Base-by-base conservation (phyloP, 768 basidiomycete genomes). In the Panaeolus cyanescens region DNA sequence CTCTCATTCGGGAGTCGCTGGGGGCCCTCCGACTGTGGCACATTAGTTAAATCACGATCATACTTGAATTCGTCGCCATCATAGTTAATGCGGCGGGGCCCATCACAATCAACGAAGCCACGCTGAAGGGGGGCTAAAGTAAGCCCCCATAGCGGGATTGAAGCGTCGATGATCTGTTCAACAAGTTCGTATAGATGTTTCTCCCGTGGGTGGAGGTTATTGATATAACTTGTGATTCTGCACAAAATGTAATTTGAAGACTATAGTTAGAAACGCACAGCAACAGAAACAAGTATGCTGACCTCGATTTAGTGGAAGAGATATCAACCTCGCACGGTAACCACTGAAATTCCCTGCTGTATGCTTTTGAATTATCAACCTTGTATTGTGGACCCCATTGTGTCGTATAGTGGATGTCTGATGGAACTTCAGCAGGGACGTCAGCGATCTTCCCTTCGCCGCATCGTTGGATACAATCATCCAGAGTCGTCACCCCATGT, bases 221-320 rank as follows among this genome's bases (percentile, higher is more conserved):
- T 81, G 69, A 81, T 80, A 64, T 82, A 81, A 13, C 72, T 74
- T 8, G 62, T 71, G 17, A 75, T 73, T 56, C 74, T 75, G n/a
- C 17, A 12, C 28, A 19, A 12, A 33, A 33, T 31, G n/a, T n/a
- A n/a, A n/a, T n/a, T n/a, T n/a, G n/a, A n/a, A n/a, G n/a, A n/a
- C n/a, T n/a, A n/a, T n/a, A n/a, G n/a, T n/a, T n/a, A n/a, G n/a
- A 13, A 12, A 12, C 4, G 12, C 19, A n/a, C 15, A n/a, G n/a
- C 32, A 8, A 37, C 28, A 6, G 19, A 42, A 17, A 22, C 9
- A 8, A 37, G 1, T n/a, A 5, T 1, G 57, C 64, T 8, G 60
- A 72, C 71, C 58, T 71, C 22, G 67, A 65, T 50, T 61, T 54
- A 2, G 64, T 59, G 25, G 55, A 62, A 12, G 70, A 68, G 13